Percentiles rank a stretch among this genome's conserved stretches.
Evolutionary conservation across 208 protist genomes (phyloP).

Genomic region (Acanthamoeba triangularis): DNA sequence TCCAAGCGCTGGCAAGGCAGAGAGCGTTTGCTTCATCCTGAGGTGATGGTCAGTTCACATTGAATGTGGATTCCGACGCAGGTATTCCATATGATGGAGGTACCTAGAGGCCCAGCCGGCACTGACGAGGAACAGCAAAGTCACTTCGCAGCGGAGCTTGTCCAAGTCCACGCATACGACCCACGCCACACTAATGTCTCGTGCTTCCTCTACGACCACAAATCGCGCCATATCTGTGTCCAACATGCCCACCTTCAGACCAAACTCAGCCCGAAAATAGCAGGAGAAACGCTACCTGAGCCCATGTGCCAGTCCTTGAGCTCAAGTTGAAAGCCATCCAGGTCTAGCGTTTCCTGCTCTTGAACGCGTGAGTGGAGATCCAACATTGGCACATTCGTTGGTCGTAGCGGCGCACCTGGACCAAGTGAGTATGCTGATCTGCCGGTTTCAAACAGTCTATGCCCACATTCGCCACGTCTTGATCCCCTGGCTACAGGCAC

Average conservation of each 20-base stretch:
- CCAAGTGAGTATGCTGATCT: neutral
- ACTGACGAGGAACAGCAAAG: neutral
- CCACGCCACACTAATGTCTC: neutral
- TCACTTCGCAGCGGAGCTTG: neutral
- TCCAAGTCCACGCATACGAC: neutral
- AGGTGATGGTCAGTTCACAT: too few relatives aligned
- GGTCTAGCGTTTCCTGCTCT: neutral
- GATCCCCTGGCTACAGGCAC: neutral
- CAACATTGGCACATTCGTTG: neutral
- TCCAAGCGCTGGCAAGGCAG: too few relatives aligned
- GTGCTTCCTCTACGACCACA: neutral
- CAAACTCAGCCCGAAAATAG: neutral
- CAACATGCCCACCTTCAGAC: neutral
- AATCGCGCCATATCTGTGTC: slow-evolving; percentile 8
- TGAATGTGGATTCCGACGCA: too few relatives aligned
- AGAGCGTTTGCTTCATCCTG: neutral
- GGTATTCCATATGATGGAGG: too few relatives aligned
- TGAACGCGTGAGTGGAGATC: too few relatives aligned
- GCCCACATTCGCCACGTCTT: neutral
- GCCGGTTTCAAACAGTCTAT: neutral
- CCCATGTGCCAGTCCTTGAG: neutral
- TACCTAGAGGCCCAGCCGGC: neutral
- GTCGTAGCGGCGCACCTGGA: neutral
- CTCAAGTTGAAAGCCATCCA: neutral
- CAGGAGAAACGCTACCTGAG: neutral